Evolutionary conservation across 2,329 filamentous ascomycete species (phyloP).

Genomic region (Colletotrichum sp.): DNA sequence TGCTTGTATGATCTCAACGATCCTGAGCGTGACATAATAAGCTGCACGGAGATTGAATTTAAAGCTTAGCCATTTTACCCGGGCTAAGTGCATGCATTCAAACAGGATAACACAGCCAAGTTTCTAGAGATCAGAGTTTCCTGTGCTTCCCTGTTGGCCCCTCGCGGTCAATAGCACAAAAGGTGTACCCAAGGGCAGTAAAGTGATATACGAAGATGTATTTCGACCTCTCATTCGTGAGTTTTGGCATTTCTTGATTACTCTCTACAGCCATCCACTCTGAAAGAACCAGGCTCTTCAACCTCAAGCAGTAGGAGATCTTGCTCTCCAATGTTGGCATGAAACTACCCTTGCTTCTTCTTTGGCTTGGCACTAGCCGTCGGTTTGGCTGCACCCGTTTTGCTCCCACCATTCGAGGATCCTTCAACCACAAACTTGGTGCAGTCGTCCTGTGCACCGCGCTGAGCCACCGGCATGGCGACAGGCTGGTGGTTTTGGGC

Average conservation of each 20-base stretch:
- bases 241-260: too few species aligned
- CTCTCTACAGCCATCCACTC: too few species aligned
- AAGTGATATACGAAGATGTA: too few species aligned
- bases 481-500: conserved; percentile 61
- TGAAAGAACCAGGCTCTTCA: too few species aligned
- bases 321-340: background rate
- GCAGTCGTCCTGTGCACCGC: conserved; percentile 59
- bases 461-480: conserved; percentile 60
- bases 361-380: background rate
- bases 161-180: too few species aligned
- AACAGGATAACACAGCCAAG: too few species aligned
- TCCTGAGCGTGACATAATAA: background rate
- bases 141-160: background rate
- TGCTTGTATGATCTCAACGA: background rate
- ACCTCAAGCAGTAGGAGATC: too few species aligned
- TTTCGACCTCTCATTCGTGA: too few species aligned
- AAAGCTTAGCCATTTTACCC: too few species aligned
- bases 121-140: background rate
- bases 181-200: too few species aligned
- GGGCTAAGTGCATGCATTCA: too few species aligned
- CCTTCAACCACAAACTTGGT: conserved; percentile 47
- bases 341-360: background rate
- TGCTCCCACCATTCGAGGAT: background rate
- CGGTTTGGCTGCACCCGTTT: background rate
- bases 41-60: background rate